Conservation (phyloP, 1,139 yeast species). For the Torulaspora globosa region DNA sequence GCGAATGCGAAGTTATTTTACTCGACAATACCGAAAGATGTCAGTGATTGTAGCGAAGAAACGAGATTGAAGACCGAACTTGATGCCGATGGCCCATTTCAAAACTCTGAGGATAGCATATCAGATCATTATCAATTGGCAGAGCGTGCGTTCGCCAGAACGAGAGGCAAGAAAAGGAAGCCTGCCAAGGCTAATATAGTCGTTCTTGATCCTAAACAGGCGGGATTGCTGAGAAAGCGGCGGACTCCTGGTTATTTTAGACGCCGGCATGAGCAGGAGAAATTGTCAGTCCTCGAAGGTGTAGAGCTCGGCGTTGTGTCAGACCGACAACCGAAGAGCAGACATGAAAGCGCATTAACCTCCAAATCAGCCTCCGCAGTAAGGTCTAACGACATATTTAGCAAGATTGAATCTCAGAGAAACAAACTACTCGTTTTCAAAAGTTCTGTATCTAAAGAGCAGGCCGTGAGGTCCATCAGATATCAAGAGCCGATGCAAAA, state of each 20-base stretch:
- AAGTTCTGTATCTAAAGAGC: constrained; percentile 30
- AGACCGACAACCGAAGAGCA: constrained; percentile 4
- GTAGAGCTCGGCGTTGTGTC: constrained; percentile 23
- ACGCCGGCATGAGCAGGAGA: constrained; percentile 2
- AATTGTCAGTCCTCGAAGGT: constrained; percentile 29
- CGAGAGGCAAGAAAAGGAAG: constrained; percentile 31
- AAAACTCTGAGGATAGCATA: not conserved
- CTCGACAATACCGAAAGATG: not conserved
- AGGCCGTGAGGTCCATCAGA: constrained; percentile 33
- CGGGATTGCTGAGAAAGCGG: constrained; percentile 24
- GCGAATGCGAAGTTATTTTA: not conserved
- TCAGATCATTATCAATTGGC: not conserved
- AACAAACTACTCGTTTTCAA: constrained; percentile 26
- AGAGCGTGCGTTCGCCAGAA: constrained; percentile 2
- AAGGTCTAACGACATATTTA: constrained; percentile 17
- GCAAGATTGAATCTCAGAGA: constrained; percentile 25
- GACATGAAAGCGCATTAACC: not conserved
- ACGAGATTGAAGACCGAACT: not conserved
- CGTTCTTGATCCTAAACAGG: constrained; percentile 30
- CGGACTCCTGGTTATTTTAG: constrained; percentile 15
- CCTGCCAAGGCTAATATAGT: constrained; percentile 30
- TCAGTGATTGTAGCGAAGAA: not conserved
- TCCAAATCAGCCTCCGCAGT: constrained; percentile 5
- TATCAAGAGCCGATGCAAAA: constrained; percentile 30
- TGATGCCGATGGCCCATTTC: not conserved